Conservation (phyloP, 1,284 basidiomycete species). For the Phlebopus sp. region DNA sequence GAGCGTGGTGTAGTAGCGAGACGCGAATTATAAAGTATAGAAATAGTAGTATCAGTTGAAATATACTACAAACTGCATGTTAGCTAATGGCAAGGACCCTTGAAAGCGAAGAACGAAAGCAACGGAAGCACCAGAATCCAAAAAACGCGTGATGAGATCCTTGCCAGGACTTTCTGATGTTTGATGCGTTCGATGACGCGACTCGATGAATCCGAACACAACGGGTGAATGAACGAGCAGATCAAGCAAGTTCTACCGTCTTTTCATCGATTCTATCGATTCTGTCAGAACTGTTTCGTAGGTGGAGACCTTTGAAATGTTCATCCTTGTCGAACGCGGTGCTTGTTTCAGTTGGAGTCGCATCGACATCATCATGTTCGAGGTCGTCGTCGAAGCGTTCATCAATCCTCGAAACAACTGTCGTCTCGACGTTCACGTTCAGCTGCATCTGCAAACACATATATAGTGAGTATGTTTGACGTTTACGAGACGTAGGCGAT, state of each 20-base stretch:
- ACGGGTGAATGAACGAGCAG: neutral
- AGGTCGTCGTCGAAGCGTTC: constrained; percentile 19
- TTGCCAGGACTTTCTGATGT: no score
- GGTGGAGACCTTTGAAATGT: constrained; percentile 17
- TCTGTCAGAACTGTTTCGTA: constrained; percentile 17
- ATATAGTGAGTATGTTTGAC: neutral
- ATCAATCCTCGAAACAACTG: constrained; percentile 32
- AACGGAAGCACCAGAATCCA: no score
- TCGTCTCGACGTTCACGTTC: constrained; percentile 35
- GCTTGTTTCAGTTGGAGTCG: constrained; percentile 14
- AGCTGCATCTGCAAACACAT: constrained; percentile 15
- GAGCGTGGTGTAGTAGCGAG: constrained; percentile 10
- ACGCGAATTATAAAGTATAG: constrained; percentile 3
- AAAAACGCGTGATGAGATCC: no score
- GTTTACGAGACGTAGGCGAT: neutral
- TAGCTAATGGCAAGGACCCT: no score
- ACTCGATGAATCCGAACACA: neutral
- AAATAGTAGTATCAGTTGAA: no score
- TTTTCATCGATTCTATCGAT: no score
- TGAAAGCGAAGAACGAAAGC: no score
- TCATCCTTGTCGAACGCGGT: constrained; percentile 21
- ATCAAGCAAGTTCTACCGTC: constrained; percentile 18
- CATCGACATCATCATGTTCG: constrained; percentile 23
- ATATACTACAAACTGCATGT: no score
- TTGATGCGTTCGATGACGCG: no score